Conservation (phyloP, 345 rosid species). For the Aquilaria yunnanensis region DNA sequence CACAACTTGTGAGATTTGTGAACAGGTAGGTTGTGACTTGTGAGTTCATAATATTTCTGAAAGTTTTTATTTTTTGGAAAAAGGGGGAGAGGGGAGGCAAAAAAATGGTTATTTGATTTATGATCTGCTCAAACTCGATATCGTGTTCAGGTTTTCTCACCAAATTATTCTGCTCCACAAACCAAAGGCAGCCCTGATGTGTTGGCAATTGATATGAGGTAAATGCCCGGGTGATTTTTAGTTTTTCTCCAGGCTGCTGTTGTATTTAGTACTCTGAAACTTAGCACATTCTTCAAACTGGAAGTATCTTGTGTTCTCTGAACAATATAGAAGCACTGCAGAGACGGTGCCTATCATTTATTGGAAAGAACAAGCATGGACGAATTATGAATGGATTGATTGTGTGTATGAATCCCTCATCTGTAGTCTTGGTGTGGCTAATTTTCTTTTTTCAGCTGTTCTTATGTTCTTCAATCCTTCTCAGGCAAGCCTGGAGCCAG, state of each 20-base stretch:
- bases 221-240: neutral
- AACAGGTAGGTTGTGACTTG: slow-evolving; percentile 28
- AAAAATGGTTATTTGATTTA: neutral
- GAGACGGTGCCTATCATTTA: no score
- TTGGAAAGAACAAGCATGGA: no score
- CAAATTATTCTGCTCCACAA: slow-evolving; percentile 52
- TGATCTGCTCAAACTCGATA: slow-evolving; percentile 1
- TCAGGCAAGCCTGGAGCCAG: slow-evolving; percentile 61
- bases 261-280: neutral
- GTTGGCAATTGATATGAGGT: slow-evolving; percentile 58
- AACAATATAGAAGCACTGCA: no score
- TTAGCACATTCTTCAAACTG: no score
- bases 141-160: slow-evolving; percentile 45
- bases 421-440: neutral
- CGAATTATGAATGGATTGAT: no score
- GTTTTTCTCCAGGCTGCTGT: neutral
- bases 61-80: no score
- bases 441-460: neutral
- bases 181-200: slow-evolving; percentile 34
- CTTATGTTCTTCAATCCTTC: neutral
- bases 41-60: no score
- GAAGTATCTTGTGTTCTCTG: no score
- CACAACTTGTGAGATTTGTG: slow-evolving; percentile 61
- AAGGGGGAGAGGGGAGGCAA: no score
- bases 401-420: no score